These are phyloP conservation scores for Macroventuria anomochaeta DNA, from an alignment of 2,329 filamentous ascomycete species.

Conservation along the genomic window DNA sequence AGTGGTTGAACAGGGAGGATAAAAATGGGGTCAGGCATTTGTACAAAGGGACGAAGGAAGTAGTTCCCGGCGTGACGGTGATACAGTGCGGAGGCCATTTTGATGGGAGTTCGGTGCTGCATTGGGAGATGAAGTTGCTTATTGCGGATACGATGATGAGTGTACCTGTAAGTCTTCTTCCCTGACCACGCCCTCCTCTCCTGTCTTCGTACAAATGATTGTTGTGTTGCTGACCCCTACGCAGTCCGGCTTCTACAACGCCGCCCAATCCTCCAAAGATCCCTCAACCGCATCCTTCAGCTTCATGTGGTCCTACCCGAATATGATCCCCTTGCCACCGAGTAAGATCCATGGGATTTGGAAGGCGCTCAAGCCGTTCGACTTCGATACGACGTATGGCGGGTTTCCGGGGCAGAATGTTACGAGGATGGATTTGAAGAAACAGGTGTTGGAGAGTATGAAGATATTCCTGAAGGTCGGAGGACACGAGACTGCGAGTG, in stretches of 20 bases:
- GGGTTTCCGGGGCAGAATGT: constrained; percentile 71
- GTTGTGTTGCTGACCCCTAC: not conserved
- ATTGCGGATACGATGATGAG: constrained; percentile 80
- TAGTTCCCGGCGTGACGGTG: constrained; percentile 61
- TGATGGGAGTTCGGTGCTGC: constrained; percentile 72
- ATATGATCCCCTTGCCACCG: constrained; percentile 70
- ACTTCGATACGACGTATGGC: constrained; percentile 72
- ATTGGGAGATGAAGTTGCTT: constrained; percentile 65
- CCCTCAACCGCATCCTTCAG: constrained; percentile 61
- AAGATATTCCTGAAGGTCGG: constrained; percentile 69
- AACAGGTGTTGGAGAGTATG: constrained; percentile 75
- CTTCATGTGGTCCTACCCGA: constrained; percentile 73
- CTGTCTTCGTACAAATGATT: too few species aligned
- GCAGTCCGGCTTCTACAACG: constrained; percentile 46
- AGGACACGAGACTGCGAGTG: constrained; percentile 54
- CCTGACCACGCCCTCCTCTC: not conserved
- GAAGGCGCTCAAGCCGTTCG: constrained; percentile 65
- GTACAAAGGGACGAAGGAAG: constrained; percentile 50
- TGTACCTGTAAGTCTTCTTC: constrained; percentile 59
- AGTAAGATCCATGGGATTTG: constrained; percentile 72
- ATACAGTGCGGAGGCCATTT: constrained; percentile 83
- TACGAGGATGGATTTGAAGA: constrained; percentile 62
- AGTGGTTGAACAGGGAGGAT: constrained; percentile 66
- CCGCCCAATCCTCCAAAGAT: constrained; percentile 50
- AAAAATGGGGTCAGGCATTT: constrained; percentile 53